Conservation (phyloP, 192 early-diverging fungal species). For the Phlyctochytrium bullatum region DNA sequence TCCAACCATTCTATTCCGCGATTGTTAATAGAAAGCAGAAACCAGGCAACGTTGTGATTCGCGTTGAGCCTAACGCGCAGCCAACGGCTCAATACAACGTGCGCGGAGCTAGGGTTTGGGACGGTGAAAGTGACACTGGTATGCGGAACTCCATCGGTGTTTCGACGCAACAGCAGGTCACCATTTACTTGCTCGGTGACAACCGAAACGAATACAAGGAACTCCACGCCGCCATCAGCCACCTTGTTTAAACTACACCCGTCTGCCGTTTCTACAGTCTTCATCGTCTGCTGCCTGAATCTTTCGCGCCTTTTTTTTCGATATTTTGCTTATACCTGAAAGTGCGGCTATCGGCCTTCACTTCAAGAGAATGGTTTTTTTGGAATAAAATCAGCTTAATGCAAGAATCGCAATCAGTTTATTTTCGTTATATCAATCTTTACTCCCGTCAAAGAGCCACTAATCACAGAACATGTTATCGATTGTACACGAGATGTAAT, state of each 20-base stretch:
- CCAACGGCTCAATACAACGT: not conserved
- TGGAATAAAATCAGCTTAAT: not conserved
- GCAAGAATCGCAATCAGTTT: too few species aligned
- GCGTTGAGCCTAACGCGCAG: not conserved
- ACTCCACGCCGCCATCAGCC: not conserved
- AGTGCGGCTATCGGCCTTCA: not conserved
- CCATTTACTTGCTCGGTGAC: not conserved
- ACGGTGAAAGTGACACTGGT: not conserved
- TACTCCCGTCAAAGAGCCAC: constrained; percentile 41
- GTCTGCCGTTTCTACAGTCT: too few species aligned
- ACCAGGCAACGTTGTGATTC: not conserved
- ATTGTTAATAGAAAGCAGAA: not conserved
- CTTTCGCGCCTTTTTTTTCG: not conserved
- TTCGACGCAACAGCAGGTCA: not conserved
- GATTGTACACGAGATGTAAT: not conserved
- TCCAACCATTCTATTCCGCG: not conserved
- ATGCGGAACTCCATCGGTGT: not conserved
- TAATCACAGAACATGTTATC: not conserved
- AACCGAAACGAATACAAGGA: constrained; percentile 1
- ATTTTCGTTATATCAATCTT: too few species aligned
- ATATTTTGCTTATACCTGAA: not conserved
- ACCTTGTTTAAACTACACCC: too few species aligned
- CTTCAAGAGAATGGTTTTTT: not conserved
- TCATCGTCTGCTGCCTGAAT: too few species aligned
- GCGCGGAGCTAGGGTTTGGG: not conserved